Conservation (phyloP, 352 stramenopile genomes). For the Globisporangium apiculatum region DNA sequence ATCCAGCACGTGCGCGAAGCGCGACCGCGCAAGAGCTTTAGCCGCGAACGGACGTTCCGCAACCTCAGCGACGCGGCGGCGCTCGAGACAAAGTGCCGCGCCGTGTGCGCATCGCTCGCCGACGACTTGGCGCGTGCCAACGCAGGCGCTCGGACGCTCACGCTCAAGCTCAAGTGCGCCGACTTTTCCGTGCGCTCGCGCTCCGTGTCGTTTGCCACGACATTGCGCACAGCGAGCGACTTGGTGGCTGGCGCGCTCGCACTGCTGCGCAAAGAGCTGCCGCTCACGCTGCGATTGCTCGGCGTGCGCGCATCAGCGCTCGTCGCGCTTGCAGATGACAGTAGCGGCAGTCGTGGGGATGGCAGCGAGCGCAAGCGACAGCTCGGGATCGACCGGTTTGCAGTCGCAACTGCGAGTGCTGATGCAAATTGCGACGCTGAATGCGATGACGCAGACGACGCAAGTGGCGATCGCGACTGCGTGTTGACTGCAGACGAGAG, state of each 20-base stretch:
- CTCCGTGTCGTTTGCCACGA: slow-evolving; percentile 35
- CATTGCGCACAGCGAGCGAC: slow-evolving; percentile 34
- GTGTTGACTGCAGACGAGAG: slow-evolving; percentile 1
- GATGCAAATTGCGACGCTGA: neutral
- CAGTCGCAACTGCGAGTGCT: slow-evolving; percentile 6
- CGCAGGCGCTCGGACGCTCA: slow-evolving; percentile 47
- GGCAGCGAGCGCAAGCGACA: slow-evolving; percentile 24
- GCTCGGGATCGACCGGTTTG: slow-evolving; percentile 40
- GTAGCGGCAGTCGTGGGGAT: slow-evolving; percentile 7
- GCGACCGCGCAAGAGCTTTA: slow-evolving; percentile 72
- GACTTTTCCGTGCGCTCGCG: slow-evolving; percentile 54
- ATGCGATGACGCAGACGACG: no score
- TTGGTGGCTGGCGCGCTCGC: slow-evolving; percentile 37
- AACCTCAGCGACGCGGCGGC: slow-evolving; percentile 27
- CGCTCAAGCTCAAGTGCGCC: slow-evolving; percentile 66
- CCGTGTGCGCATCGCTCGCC: slow-evolving; percentile 51
- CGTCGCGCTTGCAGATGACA: slow-evolving; percentile 7
- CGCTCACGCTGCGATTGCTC: slow-evolving; percentile 59
- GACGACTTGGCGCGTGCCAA: slow-evolving; percentile 34
- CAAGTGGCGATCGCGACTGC: neutral
- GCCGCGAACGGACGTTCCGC: slow-evolving; percentile 65
- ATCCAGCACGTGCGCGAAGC: slow-evolving; percentile 37
- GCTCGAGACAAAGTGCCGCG: slow-evolving; percentile 57
- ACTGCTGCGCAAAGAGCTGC: slow-evolving; percentile 53
- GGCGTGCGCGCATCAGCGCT: slow-evolving; percentile 51